phyloP scores from a whole-genome alignment of 768 basidiomycete species.

The Saitozyma sp. region DNA sequence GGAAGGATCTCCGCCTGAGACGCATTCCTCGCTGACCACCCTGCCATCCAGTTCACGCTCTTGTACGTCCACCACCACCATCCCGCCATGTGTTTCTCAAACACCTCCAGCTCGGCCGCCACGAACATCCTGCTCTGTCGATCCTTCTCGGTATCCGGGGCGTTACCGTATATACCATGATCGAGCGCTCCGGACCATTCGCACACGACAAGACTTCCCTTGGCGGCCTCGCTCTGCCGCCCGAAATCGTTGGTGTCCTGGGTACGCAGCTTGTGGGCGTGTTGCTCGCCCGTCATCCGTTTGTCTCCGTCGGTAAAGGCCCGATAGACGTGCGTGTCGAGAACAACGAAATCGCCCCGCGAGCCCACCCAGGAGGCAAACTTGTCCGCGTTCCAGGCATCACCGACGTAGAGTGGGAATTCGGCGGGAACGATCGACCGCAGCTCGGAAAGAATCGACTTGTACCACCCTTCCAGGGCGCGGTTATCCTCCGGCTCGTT shows the following conservation, averaged over 20 bases:
- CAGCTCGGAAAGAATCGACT: conserved; percentile 60
- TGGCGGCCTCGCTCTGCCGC: conserved; percentile 53
- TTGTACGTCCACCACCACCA: conserved; percentile 86
- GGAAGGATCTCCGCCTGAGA: conserved; percentile 67
- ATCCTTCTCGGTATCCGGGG: conserved; percentile 55
- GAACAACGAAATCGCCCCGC: conserved; percentile 62
- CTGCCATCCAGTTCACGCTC: conserved; percentile 64
- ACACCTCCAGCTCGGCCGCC: conserved; percentile 66
- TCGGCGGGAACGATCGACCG: conserved; percentile 57
- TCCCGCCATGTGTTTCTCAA: conserved; percentile 66
- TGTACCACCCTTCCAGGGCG: conserved; percentile 66
- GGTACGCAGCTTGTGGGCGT: conserved; percentile 59
- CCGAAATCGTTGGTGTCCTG: conserved; percentile 52
- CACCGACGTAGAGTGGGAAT: conserved; percentile 71
- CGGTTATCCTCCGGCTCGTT: conserved; percentile 63
- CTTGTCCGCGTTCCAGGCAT: conserved; percentile 70
- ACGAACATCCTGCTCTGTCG: conserved; percentile 59
- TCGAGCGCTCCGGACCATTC: conserved; percentile 80
- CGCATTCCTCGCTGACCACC: conserved; percentile 73
- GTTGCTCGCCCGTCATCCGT: conserved; percentile 60
- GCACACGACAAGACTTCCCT: conserved; percentile 66
- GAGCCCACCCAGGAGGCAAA: conserved; percentile 63
- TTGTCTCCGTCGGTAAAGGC: conserved; percentile 70
- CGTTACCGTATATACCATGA: conserved; percentile 61
- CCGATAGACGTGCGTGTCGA: conserved; percentile 82